Conservation (phyloP, 2,329 filamentous ascomycete genomes). For the Raffaelea arxii region DNA sequence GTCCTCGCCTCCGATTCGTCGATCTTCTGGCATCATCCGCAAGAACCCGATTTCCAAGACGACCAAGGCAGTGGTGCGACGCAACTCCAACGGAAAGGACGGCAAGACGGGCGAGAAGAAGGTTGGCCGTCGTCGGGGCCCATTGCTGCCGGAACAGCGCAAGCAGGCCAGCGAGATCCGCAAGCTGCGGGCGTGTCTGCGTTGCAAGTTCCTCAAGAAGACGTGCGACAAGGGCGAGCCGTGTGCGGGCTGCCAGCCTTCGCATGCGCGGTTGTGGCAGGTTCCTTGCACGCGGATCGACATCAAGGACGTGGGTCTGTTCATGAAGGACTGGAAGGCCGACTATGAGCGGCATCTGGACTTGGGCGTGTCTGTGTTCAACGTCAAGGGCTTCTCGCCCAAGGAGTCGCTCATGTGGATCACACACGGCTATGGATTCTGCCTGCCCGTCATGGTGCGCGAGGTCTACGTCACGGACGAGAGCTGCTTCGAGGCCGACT, state of each 20-base stretch:
- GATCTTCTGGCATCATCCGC: conserved; percentile 58
- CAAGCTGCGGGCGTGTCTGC: conserved; percentile 84
- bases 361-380: conserved; percentile 81
- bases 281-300: conserved; percentile 96
- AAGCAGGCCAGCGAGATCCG: conserved; percentile 96
- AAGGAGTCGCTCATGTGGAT: conserved; percentile 74
- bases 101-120: conserved; percentile 83
- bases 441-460: conserved; percentile 83
- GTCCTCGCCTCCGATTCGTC: conserved; percentile 52
- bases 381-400: conserved; percentile 75
- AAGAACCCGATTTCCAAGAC: conserved; percentile 76
- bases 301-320: conserved; percentile 96
- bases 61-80: conserved; percentile 75
- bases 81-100: conserved; percentile 60
- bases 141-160: conserved; percentile 83
- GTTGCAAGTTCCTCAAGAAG: conserved; percentile 99
- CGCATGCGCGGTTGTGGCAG: conserved; percentile 91
- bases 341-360: conserved; percentile 89
- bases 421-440: conserved; percentile 91
- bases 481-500: conserved; percentile 86
- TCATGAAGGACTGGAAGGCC: conserved; percentile 99
- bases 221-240: conserved; percentile 97
- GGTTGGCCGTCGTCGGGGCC: conserved; percentile 81
- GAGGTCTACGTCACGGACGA: conserved; percentile 90
- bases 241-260: conserved; percentile 89